phyloP scores from a whole-genome alignment of 768 basidiomycete genomes.

The Leccinum boreale region DNA sequence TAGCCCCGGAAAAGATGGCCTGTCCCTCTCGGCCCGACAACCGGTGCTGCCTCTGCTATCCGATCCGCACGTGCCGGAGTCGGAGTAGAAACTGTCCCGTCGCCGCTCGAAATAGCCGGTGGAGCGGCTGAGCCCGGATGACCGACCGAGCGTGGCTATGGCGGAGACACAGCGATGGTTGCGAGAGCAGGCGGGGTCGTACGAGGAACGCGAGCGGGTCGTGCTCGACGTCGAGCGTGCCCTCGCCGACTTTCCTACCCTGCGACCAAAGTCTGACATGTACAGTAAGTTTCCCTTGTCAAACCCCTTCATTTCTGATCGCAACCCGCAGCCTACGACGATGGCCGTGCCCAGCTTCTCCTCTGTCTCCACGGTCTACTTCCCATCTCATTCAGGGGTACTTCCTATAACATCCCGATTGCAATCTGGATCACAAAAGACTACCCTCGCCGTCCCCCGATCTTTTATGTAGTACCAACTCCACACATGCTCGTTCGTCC shows the following conservation, averaged over 20 bases:
- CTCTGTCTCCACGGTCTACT: conserved; percentile 90
- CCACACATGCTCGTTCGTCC: conserved; percentile 85
- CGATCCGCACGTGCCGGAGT: not conserved
- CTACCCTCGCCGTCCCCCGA: conserved; percentile 79
- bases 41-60: not conserved
- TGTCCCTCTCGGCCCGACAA: not conserved
- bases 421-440: conserved; percentile 84
- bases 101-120: conserved; percentile 13
- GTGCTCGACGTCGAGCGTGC: conserved; percentile 59
- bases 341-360: conserved; percentile 88
- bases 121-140: not conserved
- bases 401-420: conserved; percentile 91
- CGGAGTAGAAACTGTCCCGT: conserved; percentile 2
- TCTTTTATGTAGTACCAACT: conserved; percentile 91
- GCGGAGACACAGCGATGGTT: conserved; percentile 56
- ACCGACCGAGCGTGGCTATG: conserved; percentile 9
- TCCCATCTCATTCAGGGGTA: conserved; percentile 73
- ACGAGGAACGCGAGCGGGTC: conserved; percentile 53
- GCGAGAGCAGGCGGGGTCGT: conserved; percentile 56
- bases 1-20: not conserved
- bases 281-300: conserved; percentile 51
- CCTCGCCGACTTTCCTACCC: conserved; percentile 51
- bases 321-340: conserved; percentile 72
- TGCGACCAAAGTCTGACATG: conserved; percentile 77
- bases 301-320: conserved; percentile 4